Evolutionary conservation across 352 stramenopile genomes (phyloP).

Genomic region (Ophiocytium majus): DNA sequence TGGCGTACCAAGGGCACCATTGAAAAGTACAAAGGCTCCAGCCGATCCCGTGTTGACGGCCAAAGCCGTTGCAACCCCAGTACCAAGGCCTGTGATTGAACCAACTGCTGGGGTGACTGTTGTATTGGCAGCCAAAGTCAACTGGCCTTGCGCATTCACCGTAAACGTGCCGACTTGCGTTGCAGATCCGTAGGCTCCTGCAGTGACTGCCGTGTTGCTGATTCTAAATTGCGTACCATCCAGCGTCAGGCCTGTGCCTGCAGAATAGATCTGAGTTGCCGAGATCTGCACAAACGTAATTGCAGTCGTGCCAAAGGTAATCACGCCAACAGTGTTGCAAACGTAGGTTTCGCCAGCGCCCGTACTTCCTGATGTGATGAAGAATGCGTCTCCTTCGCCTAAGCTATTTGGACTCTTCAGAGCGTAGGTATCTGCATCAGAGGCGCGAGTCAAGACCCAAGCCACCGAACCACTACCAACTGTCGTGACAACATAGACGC

Average conservation of each 20-base stretch:
- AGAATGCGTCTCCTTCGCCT: no score
- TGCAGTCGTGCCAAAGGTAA: not conserved
- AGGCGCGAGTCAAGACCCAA: not conserved
- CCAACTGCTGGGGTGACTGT: not conserved
- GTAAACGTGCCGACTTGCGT: no score
- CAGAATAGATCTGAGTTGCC: not conserved
- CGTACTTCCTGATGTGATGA: not conserved
- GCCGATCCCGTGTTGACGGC: not conserved
- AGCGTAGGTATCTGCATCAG: not conserved
- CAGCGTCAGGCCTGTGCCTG: not conserved
- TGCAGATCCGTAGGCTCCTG: not conserved
- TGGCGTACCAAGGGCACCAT: not conserved
- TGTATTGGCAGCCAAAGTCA: not conserved
- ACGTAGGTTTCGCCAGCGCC: not conserved
- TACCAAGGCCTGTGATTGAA: not conserved
- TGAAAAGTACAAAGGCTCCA: not conserved
- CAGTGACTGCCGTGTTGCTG: not conserved
- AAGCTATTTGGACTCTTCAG: no score
- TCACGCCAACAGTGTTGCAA: not conserved
- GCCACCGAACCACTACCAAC: not conserved
- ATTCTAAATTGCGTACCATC: not conserved
- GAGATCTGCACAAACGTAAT: not conserved
- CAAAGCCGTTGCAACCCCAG: not conserved
- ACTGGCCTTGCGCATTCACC: not conserved
- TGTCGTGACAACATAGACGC: not conserved